Evolutionary conservation across 129 eudicot species (phyloP), one percentile per base, ranked within the genome.

Genomic region (Arctium lappa): DNA sequence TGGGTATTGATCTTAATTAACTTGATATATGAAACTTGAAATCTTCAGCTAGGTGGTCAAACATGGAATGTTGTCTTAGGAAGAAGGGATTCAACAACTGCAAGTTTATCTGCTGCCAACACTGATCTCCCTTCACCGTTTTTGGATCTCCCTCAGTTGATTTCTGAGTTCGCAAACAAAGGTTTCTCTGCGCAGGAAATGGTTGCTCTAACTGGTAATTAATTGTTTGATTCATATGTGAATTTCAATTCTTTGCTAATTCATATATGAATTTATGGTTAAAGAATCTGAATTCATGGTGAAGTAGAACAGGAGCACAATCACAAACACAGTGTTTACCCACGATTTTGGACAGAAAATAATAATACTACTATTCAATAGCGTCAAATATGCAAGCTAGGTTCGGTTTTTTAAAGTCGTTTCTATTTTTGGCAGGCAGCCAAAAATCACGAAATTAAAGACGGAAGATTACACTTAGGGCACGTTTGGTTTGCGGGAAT

Each of bases 121-220:
- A 36, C 37, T 5, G 80, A 86, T 83, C 82, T 88, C 40, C 93
- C 93, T 3, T 36, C 89, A 0, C 91, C 93, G 16, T 72, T 77
- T 11, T 38, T 84, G 79, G 46, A 81, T 83, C 88, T 90, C 63
- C n/a, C 87, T 1, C 73, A 37, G 31, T 86, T 90, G 27, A 75
- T 88, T 32, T 13, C 79, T 40, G 32, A 48, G 16, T 88, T 88
- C 82, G n/a, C 16, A 8, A 84, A 80, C 37, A 71, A 88, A 48
- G 88, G 88, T 48, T 84, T 90, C 5, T 69, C 81, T 40, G 62
- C 77, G 5, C 78, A 72, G 8, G 94, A 91, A 68, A 83, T 91
- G 48, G 91, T 89, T 37, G 91, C 82, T 11, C 81, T 91, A 15
- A 85, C 89, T 13, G 92, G 95, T 69, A 86, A 50, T 50, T 69